Base-by-base conservation (phyloP, 2,329 filamentous ascomycete genomes). In the Aphanoascus verrucosus region DNA sequence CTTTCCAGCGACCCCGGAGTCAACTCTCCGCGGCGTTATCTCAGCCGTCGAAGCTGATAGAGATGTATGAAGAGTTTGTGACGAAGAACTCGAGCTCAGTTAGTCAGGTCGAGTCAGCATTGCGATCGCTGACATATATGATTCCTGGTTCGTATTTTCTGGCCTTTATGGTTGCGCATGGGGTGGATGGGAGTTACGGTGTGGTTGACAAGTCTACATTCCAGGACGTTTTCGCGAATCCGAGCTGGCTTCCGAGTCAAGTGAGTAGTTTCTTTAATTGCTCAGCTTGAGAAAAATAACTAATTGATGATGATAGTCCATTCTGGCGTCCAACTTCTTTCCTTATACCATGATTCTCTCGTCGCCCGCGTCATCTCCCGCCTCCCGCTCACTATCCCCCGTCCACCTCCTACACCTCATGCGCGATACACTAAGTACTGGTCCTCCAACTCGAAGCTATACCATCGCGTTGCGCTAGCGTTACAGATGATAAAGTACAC, bases 401-500 rank as follows among this genome's bases (percentile, higher is more conserved):
- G 68, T 28, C 74, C 75, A 15, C 70, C 72, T 32, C 74, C 77
- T 19, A 77, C 77, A 20, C 78, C 80, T 38, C 80, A 84, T 64
- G 76, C 76, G 56, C 74, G 81, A 58, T 84, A 84, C 62, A 84
- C 81, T 37, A 76, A 77, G 57, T 83, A 81, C 66, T 84, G 80
- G 77, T 75, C 76, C 15, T 72, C 76, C 47, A 75, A 76, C 52
- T 83, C 79, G 62, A 74, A 78, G 3, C 76, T 88, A 8, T 98
- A 98, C 69, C 81, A 84, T 55, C 81, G 86, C 55, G 81, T 94
- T 52, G 90, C 91, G 40, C 78, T 90, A 59, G 74, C 89, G 3
- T 74, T 98, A 47, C 88, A 94, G 66, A 85, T 94, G 72, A 86
- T 96, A 23, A 86, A 93, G 61, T 97, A 97, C 66, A 95, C 90